phyloP scores from a whole-genome alignment of 2,329 filamentous ascomycete genomes.

The Coleophoma eucalyptorum region DNA sequence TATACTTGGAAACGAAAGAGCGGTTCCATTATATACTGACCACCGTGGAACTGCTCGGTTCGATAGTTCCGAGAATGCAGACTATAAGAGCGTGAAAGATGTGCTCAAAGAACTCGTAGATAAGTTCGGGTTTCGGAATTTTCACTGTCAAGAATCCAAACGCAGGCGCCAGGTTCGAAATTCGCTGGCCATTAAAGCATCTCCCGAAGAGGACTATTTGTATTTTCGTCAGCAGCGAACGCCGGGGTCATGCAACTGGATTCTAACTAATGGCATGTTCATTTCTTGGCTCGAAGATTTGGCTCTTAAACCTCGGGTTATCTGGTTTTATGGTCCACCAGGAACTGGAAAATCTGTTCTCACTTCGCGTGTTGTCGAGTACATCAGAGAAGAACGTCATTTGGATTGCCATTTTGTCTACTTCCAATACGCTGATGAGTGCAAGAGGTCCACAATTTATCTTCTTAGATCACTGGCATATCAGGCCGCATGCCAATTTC shows the following conservation, averaged over 20 bases:
- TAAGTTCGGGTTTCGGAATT: constrained; percentile 3
- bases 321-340: background rate
- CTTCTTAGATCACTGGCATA: too few species aligned
- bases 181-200: background rate
- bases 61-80: constrained; percentile 28
- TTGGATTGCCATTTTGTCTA: too few species aligned
- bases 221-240: constrained; percentile 13
- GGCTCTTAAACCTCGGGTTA: too few species aligned
- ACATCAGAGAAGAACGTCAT: too few species aligned
- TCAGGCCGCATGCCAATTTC: too few species aligned
- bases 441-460: too few species aligned
- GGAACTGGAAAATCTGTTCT: background rate
- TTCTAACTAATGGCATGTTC: constrained; percentile 8
- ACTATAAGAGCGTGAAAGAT: constrained; percentile 31
- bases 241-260: constrained; percentile 17
- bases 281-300: constrained; percentile 6
- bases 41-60: constrained; percentile 40
- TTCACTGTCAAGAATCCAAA: background rate
- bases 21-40: constrained; percentile 34
- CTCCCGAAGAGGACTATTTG: constrained; percentile 10
- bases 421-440: too few species aligned
- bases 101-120: constrained; percentile 16
- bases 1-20: constrained; percentile 35
- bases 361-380: too few species aligned
- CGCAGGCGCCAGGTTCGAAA: background rate